Evolutionary conservation across 805 yeast species (phyloP).

Genomic region (Naumovozyma dairenensis): DNA sequence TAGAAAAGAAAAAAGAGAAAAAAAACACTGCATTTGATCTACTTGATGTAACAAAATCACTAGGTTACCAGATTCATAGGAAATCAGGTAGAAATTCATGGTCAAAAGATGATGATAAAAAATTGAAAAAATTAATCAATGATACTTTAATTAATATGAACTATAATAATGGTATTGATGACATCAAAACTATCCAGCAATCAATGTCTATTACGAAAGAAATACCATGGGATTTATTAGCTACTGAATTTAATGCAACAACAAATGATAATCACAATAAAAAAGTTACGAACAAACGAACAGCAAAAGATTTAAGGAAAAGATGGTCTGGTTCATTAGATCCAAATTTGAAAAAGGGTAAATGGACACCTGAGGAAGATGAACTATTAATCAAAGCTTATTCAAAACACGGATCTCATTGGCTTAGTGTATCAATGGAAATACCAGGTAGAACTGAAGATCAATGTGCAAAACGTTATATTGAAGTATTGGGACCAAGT

Average conservation of each 20-base stretch:
- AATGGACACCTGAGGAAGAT: conserved; percentile 82
- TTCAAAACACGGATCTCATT: conserved; percentile 61
- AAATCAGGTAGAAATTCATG: conserved; percentile 57
- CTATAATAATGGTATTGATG: conserved; percentile 28
- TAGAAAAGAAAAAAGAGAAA: conserved; percentile 11
- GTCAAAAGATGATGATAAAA: conserved; percentile 65
- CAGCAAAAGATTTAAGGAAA: conserved; percentile 75
- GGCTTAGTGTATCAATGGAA: conserved; percentile 74
- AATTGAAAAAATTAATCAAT: conserved; percentile 37
- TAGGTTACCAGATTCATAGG: conserved; percentile 67
- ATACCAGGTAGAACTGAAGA: conserved; percentile 86
- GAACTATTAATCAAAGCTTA: conserved; percentile 52
- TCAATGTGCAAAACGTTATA: conserved; percentile 86
- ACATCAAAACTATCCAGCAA: conserved; percentile 20
- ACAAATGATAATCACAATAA: too few species aligned
- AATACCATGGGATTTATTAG: conserved; percentile 56
- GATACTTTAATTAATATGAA: conserved; percentile 28
- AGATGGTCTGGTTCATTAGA: conserved; percentile 82
- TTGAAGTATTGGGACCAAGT: conserved; percentile 77
- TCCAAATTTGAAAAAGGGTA: conserved; percentile 73
- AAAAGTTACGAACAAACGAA: conserved; percentile 40
- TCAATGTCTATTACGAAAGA: conserved; percentile 25
- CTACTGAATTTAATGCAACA: conserved; percentile 36
- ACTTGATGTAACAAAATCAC: conserved; percentile 49
- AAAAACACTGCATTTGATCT: conserved; percentile 30